Percentiles rank a stretch among this genome's conserved stretches.
These are phyloP conservation scores for Malassezia psittaci DNA, from an alignment of 1,284 basidiomycete genomes.

Conservation along the genomic window DNA sequence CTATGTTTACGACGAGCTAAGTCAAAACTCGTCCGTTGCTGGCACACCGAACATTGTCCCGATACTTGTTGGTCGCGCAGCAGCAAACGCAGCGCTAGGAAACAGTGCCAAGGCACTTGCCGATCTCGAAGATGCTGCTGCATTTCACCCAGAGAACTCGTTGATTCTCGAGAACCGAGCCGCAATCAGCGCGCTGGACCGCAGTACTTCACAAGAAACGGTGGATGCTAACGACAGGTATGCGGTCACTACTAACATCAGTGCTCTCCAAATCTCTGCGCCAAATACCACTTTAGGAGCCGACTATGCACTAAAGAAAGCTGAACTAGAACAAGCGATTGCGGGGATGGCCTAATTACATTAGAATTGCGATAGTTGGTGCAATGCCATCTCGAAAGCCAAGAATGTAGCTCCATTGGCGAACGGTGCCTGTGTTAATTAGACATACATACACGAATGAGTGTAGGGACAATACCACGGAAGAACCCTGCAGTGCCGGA, in stretches of 20 bases:
- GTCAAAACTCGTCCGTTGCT: slow-evolving; percentile 28
- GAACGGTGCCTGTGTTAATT: slow-evolving; percentile 26
- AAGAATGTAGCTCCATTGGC: slow-evolving; percentile 46
- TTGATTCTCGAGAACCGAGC: slow-evolving; percentile 2
- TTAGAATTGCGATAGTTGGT: slow-evolving; percentile 3
- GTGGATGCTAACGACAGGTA: background rate
- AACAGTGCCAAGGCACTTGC: slow-evolving; percentile 21
- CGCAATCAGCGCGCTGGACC: background rate
- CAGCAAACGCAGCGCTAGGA: slow-evolving; percentile 28
- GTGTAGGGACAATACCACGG: slow-evolving; percentile 75
- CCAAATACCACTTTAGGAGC: background rate
- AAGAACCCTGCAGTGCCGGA: slow-evolving; percentile 79
- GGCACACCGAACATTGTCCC: slow-evolving; percentile 24
- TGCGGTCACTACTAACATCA: background rate
- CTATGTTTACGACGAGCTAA: slow-evolving; percentile 46
- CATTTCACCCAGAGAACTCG: background rate
- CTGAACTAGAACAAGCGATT: slow-evolving; percentile 9
- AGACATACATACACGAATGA: slow-evolving; percentile 58
- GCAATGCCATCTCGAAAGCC: slow-evolving; percentile 26
- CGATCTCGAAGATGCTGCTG: slow-evolving; percentile 25
- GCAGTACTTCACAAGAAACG: background rate
- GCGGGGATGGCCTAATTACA: slow-evolving; percentile 5
- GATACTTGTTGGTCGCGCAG: slow-evolving; percentile 35
- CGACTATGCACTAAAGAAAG: slow-evolving; percentile 5
- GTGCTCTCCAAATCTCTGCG: background rate